Conservation (phyloP, 352 stramenopile species). For the Globisporangium nodosum region DNA sequence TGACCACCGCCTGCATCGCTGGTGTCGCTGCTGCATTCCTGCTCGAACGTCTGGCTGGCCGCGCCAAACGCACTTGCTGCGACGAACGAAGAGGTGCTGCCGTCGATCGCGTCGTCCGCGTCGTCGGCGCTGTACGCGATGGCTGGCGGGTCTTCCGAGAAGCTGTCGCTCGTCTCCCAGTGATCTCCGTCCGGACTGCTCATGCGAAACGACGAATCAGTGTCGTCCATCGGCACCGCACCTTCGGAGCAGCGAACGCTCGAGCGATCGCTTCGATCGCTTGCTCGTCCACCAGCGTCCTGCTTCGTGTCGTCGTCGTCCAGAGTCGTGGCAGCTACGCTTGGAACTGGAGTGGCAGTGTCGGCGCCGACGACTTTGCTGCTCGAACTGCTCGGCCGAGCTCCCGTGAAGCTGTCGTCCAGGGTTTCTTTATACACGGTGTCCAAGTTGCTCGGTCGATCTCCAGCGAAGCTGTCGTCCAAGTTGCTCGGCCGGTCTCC, state of each 20-base stretch:
- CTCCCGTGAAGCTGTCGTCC: slow-evolving; percentile 8
- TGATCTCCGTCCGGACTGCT: slow-evolving; percentile 1
- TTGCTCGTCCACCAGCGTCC: neutral
- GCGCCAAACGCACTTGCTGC: neutral
- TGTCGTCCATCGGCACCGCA: neutral
- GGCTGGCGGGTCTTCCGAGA: neutral
- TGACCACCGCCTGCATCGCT: neutral
- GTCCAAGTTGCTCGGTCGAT: slow-evolving; percentile 1
- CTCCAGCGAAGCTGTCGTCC: neutral
- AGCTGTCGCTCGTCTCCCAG: slow-evolving; percentile 11
- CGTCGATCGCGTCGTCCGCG: neutral
- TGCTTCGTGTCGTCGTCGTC: too few species aligned
- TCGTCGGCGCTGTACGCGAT: neutral
- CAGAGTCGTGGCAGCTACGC: too few species aligned
- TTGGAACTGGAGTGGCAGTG: too few species aligned
- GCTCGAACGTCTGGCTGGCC: slow-evolving; percentile 1
- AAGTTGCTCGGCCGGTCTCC: neutral
- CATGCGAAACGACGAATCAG: slow-evolving; percentile 2
- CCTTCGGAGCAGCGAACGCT: neutral
- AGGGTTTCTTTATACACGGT: neutral
- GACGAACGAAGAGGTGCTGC: neutral
- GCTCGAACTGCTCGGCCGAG: neutral
- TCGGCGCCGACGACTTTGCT: too few species aligned
- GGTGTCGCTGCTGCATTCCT: neutral
- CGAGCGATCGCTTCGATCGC: neutral